phyloP scores from a whole-genome alignment of 2,329 filamentous ascomycete species.

The Didymella pinodella region DNA sequence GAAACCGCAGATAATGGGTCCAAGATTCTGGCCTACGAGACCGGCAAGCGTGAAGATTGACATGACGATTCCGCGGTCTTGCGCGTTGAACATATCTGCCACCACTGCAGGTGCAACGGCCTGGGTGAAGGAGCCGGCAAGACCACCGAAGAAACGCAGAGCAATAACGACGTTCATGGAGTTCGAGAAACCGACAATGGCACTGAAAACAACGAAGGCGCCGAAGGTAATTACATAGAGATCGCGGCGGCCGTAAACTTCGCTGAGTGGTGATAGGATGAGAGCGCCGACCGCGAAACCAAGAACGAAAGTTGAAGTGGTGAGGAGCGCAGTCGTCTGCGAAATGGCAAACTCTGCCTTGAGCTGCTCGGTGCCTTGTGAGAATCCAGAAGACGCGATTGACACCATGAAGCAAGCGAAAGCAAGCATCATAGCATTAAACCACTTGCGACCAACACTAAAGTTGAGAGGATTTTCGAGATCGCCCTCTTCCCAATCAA shows the following conservation, averaged over 20 bases:
- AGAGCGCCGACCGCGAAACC: constrained; percentile 42
- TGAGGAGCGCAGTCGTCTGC: constrained; percentile 34
- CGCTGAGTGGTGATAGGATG: constrained; percentile 38
- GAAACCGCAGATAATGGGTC: constrained; percentile 69
- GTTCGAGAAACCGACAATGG: constrained; percentile 36
- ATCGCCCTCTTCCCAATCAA: constrained; percentile 62
- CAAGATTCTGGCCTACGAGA: constrained; percentile 65
- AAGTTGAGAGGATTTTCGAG: constrained; percentile 66
- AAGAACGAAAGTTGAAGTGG: constrained; percentile 39
- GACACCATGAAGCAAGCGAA: constrained; percentile 45
- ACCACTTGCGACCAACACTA: constrained; percentile 50
- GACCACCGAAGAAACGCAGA: constrained; percentile 43
- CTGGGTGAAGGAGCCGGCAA: constrained; percentile 41
- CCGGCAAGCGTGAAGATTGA: constrained; percentile 68
- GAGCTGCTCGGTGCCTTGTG: constrained; percentile 35
- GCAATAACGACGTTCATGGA: constrained; percentile 37
- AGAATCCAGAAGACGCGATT: constrained; percentile 34
- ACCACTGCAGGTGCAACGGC: constrained; percentile 41
- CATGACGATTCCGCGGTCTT: constrained; percentile 67
- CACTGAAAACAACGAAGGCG: constrained; percentile 36
- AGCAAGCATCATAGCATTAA: constrained; percentile 38
- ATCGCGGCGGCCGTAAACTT: constrained; percentile 40
- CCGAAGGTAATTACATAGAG: constrained; percentile 32
- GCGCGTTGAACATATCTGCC: constrained; percentile 65
- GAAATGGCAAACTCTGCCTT: constrained; percentile 37